Evolutionary conservation across 1,284 basidiomycete genomes (phyloP).

Genomic region (Leccinum angustisporum): DNA sequence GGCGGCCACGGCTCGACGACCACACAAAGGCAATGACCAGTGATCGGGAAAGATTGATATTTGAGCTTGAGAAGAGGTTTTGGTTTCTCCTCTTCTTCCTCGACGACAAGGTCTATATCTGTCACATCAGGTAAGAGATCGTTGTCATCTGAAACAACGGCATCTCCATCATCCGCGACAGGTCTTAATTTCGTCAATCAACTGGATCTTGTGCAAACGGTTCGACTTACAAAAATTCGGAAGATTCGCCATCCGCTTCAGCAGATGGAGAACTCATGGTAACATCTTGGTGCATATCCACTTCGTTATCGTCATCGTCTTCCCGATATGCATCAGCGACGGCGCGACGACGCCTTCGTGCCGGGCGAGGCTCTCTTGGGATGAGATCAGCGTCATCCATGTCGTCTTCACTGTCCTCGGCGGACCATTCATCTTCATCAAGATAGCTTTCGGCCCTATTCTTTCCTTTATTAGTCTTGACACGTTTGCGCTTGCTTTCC

Average conservation of each 20-base stretch:
- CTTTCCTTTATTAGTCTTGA: slow-evolving; percentile 47
- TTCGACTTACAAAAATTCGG: slow-evolving; percentile 9
- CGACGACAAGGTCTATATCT: slow-evolving; percentile 31
- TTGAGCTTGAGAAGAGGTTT: slow-evolving; percentile 65
- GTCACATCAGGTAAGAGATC: slow-evolving; percentile 4
- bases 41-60: slow-evolving; percentile 67
- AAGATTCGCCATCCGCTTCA: neutral
- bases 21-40: slow-evolving; percentile 69
- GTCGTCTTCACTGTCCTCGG: slow-evolving; percentile 28
- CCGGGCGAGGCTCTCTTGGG: slow-evolving; percentile 23
- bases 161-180: neutral
- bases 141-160: neutral
- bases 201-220: neutral
- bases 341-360: slow-evolving; percentile 29
- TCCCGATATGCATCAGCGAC: slow-evolving; percentile 22
- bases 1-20: slow-evolving; percentile 77
- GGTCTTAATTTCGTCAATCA: slow-evolving; percentile 2
- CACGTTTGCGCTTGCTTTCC: slow-evolving; percentile 42
- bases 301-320: slow-evolving; percentile 24
- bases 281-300: slow-evolving; percentile 24
- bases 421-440: slow-evolving; percentile 24
- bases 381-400: slow-evolving; percentile 5
- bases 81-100: slow-evolving; percentile 66
- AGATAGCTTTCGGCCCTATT: slow-evolving; percentile 32
- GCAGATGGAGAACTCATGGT: slow-evolving; percentile 14